Evolutionary conservation across 2,329 filamentous ascomycete genomes (phyloP).

Genomic region (Botrytis sinoallii): DNA sequence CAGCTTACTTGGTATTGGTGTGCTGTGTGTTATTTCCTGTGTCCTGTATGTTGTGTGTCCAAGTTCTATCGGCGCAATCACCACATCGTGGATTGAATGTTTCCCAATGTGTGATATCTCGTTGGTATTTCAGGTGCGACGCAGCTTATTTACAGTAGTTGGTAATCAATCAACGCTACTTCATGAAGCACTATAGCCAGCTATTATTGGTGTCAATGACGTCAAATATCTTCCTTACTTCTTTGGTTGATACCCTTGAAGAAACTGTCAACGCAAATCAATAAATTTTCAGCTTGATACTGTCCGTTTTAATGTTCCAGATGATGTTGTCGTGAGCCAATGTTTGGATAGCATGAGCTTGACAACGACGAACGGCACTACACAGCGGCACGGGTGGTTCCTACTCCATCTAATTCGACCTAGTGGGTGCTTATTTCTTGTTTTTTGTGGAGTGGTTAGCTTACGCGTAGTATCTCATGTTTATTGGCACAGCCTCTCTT

Average conservation of each 20-base stretch:
- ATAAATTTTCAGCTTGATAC: background rate
- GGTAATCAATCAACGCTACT: background rate
- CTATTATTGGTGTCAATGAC: slow-evolving; percentile 9
- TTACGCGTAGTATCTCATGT: slow-evolving; percentile 5
- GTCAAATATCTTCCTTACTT: slow-evolving; percentile 4
- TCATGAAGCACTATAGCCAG: background rate
- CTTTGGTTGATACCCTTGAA: background rate
- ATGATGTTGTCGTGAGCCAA: slow-evolving; percentile 1
- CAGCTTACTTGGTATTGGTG: background rate
- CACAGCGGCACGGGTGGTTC: slow-evolving; percentile 4
- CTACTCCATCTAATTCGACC: slow-evolving; percentile 1
- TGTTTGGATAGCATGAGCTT: slow-evolving; percentile 10
- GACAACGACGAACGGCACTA: background rate
- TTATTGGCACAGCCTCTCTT: slow-evolving; percentile 8
- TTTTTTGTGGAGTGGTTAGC: background rate
- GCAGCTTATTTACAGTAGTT: background rate
- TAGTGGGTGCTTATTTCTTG: background rate
- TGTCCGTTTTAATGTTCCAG: slow-evolving; percentile 5
- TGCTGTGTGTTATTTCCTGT: background rate
- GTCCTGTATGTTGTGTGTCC: background rate
- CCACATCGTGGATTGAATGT: background rate
- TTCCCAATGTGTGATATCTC: background rate
- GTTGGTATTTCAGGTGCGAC: background rate
- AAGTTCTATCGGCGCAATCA: background rate
- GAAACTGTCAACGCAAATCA: background rate